Evolutionary conservation across 345 rosid genomes (phyloP).

Genomic region (Lepidium sativum): DNA sequence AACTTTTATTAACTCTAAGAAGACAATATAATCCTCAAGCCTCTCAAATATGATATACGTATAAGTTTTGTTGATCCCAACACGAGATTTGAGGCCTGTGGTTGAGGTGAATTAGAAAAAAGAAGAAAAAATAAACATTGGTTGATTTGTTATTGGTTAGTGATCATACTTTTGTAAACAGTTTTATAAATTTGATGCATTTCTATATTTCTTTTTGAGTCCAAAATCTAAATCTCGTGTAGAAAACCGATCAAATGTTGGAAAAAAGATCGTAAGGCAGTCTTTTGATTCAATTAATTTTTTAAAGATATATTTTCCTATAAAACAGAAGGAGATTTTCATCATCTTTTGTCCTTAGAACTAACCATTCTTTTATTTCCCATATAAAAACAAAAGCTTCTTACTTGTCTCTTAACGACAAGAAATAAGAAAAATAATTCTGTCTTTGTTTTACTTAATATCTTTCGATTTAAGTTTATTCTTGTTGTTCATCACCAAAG

Average conservation of each 20-base stretch:
- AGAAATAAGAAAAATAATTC: not conserved
- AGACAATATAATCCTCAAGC: not conserved
- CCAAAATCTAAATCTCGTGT: slow-evolving; percentile 7
- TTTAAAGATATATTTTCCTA: slow-evolving; percentile 10
- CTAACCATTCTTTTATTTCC: slow-evolving; percentile 28
- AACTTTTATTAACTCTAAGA: not conserved
- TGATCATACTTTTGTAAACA: not conserved
- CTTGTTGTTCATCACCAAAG: slow-evolving; percentile 26
- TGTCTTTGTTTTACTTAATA: slow-evolving; percentile 18
- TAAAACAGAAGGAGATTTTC: slow-evolving; percentile 16
- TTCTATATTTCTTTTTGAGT: not conserved
- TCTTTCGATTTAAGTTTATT: slow-evolving; percentile 4
- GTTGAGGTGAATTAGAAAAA: not conserved
- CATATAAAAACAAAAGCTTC: slow-evolving; percentile 41
- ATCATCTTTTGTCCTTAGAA: slow-evolving; percentile 37
- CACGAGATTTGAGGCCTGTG: not conserved
- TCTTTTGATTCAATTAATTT: slow-evolving; percentile 13
- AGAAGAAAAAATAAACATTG: not conserved
- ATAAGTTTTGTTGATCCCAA: not conserved
- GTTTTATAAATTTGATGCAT: not conserved
- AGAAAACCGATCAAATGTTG: not conserved
- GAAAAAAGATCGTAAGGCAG: slow-evolving; percentile 16
- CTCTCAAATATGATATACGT: not conserved
- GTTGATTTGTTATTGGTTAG: not conserved
- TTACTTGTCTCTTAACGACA: slow-evolving; percentile 27